Base-by-base conservation (phyloP, 2,329 filamentous ascomycete genomes). In the Colletotrichum filicis region DNA sequence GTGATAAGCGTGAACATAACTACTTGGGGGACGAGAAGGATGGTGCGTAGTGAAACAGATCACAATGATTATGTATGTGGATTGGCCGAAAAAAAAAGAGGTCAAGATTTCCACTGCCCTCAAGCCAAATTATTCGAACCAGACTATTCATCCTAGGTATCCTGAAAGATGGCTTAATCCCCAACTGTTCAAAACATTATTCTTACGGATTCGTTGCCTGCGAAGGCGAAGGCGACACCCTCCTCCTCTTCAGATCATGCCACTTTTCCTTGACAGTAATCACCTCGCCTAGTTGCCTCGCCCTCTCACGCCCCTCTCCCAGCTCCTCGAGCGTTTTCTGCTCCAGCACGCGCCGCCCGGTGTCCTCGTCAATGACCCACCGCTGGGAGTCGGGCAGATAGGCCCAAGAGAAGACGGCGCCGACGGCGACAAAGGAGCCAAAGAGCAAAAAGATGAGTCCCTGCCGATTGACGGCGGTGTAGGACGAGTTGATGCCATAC, bases 361-460 rank as follows among this genome's bases (percentile, higher is more conserved):
- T 19, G 52, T 71, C 71, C 61, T 82, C 81, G 42, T 83, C 81
- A 4, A 77, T 75, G 4, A 82, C 79, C 73, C 80, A 81, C 1
- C 85, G 81, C 77, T 88, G 86, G 1, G 85, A 77, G 64, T 88
- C 83, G 4, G 87, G 87, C 26, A 89, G 79, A 70, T 88, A 89
- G 1, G 85, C 86, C 87, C 87, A 88, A 11, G 86, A 86, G 77
- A 83, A 87, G 37, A 88, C 75, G 37, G 87, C 87, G 3, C 87
- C 87, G 9, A 87, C 77, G 19, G 83, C 82, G 68, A 87, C 87
- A 67, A 88, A 84, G 9, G 85, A 83, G 9, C 86, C 86, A 72
- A 89, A 88, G 1, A 88, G 80, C 16, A 88, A 76, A 71, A 88
- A 88, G 52, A 88, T 83, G 32, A 88, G 83, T 0, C 86, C 86